A percentile compares a stretch with the other conserved stretches of the same genome.
These are phyloP conservation scores for Turritis glabra DNA, from an alignment of 345 rosid species.

Conservation along the genomic window DNA sequence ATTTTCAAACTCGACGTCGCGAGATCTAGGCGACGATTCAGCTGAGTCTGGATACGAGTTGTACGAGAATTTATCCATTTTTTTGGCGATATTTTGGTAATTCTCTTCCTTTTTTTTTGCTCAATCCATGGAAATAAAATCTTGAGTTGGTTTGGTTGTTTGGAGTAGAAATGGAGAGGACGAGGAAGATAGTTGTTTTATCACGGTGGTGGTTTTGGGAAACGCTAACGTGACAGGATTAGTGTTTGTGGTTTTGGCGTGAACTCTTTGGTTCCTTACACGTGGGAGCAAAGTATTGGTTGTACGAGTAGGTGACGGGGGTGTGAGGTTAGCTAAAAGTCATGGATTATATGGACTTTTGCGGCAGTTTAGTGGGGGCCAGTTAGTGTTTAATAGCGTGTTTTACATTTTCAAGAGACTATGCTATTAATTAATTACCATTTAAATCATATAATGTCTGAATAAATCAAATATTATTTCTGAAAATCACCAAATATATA, in stretches of 20 bases:
- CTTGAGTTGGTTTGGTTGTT: background rate
- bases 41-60: constrained; percentile 78
- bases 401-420: too few species aligned
- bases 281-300: constrained; percentile 1
- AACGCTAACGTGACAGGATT: constrained; percentile 27
- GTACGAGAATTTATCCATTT: constrained; percentile 72
- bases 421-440: too few species aligned
- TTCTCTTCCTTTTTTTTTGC: background rate
- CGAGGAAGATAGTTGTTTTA: background rate
- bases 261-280: background rate
- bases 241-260: background rate
- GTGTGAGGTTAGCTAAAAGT: constrained; percentile 29
- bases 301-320: background rate
- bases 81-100: background rate
- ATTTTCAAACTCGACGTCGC: constrained; percentile 81
- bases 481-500: constrained; percentile 27
- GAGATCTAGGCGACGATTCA: constrained; percentile 86
- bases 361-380: constrained; percentile 25
- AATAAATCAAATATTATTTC: background rate
- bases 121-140: background rate
- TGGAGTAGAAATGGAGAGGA: background rate
- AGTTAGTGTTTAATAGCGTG: constrained; percentile 24
- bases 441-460: background rate
- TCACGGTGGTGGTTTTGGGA: constrained; percentile 18
- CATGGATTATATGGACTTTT: constrained; percentile 19